A percentile compares a stretch with the other conserved stretches of the same genome.
Conservation (phyloP, 257 asterid species). For the Scutellaria galericulata region DNA sequence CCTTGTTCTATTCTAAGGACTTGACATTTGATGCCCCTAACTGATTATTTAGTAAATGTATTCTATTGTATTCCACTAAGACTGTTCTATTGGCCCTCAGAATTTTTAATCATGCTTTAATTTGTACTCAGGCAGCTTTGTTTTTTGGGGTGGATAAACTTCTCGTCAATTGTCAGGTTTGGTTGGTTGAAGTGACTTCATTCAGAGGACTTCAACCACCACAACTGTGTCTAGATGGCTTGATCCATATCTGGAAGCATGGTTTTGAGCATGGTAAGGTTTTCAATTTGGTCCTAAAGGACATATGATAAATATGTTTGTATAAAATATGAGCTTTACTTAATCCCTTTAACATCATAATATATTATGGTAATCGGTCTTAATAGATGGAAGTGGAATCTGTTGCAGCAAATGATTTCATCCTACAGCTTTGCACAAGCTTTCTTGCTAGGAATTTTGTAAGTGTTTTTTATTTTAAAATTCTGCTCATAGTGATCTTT, state of each 20-base stretch:
- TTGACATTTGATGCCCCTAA: background rate
- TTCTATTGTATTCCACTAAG: slow-evolving; percentile 13
- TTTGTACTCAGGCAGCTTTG: slow-evolving; percentile 67
- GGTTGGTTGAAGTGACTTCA: slow-evolving; percentile 69
- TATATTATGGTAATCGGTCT: slow-evolving; percentile 50
- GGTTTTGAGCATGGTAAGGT: slow-evolving; percentile 71
- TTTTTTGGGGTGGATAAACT: slow-evolving; percentile 85
- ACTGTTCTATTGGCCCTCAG: slow-evolving; percentile 22
- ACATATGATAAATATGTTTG: slow-evolving; percentile 11
- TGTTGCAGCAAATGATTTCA: slow-evolving; percentile 78
- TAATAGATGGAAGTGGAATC: slow-evolving; percentile 67
- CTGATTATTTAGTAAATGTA: background rate
- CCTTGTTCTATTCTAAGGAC: background rate
- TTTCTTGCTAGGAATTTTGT: slow-evolving; percentile 86
- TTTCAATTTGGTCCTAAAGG: slow-evolving; percentile 30
- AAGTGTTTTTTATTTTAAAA: slow-evolving; percentile 46
- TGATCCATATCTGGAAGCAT: slow-evolving; percentile 67
- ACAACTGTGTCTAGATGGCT: slow-evolving; percentile 52
- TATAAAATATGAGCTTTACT: slow-evolving; percentile 12
- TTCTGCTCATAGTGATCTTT: slow-evolving; percentile 12
- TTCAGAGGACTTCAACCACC: slow-evolving; percentile 45
- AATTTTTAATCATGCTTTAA: slow-evolving; percentile 30
- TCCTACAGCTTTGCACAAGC: slow-evolving; percentile 58
- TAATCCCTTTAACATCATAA: slow-evolving; percentile 28
- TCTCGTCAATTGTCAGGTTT: slow-evolving; percentile 60